Base-by-base conservation (phyloP, 495 filamentous ascomycete species). In the Thozetella sp. region DNA sequence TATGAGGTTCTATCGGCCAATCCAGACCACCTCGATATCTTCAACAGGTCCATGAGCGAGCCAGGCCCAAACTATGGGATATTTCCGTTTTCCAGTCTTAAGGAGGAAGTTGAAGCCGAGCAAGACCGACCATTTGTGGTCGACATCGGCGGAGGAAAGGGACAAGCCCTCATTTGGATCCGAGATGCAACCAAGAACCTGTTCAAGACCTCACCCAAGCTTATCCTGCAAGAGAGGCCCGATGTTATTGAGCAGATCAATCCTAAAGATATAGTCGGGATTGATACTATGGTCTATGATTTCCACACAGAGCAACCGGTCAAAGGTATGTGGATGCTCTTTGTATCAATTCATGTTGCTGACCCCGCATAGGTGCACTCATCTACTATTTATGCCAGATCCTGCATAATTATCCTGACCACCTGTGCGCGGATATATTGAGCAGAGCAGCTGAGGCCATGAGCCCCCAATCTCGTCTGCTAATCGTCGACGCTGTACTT, bases 361-460 rank as follows among this genome's bases (percentile, higher is more conserved):
- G 19, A 20, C 11, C 22, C 22, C 10, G 22, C 3, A n/a, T 23
- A 69, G 69, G 66, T 25, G 82, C 82, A 9, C 77, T 82, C 24
- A 72, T 80, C 0, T 87, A 86, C 62, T 76, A 85, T 43, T 68
- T 86, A 53, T 73, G 82, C 6, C 70, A 75, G 51, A 74, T 86
- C 20, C 58, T 86, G n/a, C 83, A 86, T 55, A 81, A 85, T 56
- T 80, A 78, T 63, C 60, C 70, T 17, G 66, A 77, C 25, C 59
- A 66, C 6, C 68, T 81, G 17, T 75, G 69, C 19, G 50, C 75
- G 17, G 63, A 61, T 1, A 83, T 86, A 60, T 60, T 86, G 2
- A 67, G 61, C n/a, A 71, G 75, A 26, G 63, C 83, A 0, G 61
- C 74, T 0, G 57, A 63, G 1, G 73, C 74, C 13, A 70, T 84